A percentile compares a stretch with the other conserved stretches of the same genome.
Evolutionary conservation across 2,329 filamentous ascomycete species (phyloP).

Genomic region (Curvularia sp.): DNA sequence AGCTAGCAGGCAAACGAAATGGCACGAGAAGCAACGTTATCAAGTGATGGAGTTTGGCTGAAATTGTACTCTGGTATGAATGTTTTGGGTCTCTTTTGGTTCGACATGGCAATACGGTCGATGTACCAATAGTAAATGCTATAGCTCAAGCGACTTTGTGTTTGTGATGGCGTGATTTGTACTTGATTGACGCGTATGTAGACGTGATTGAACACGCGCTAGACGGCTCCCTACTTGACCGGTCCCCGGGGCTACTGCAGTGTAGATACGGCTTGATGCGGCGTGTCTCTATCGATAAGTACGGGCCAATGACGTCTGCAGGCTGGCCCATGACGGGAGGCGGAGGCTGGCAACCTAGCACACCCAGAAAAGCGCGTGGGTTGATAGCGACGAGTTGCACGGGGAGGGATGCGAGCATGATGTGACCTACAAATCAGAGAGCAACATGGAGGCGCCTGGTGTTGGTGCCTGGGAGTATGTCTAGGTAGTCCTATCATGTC

Average conservation of each 20-base stretch:
- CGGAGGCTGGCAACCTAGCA: conserved; percentile 7
- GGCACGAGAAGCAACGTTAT: conserved; percentile 12
- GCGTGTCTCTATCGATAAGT: conserved; percentile 19
- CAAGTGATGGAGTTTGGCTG: conserved; percentile 26
- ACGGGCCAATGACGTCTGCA: conserved; percentile 18
- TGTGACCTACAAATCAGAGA: background rate
- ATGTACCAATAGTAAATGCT: conserved; percentile 24
- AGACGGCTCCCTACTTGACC: background rate
- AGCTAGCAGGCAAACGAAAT: conserved; percentile 6
- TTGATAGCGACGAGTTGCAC: conserved; percentile 9
- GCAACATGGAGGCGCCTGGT: background rate
- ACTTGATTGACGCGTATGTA: background rate
- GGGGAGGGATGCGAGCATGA: background rate
- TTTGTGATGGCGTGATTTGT: conserved; percentile 2
- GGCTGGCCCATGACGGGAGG: conserved; percentile 1
- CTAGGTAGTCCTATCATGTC: conserved; percentile 25
- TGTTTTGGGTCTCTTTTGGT: conserved; percentile 17
- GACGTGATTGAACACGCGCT: conserved; percentile 4
- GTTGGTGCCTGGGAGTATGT: conserved; percentile 16
- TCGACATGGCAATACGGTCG: conserved; percentile 14
- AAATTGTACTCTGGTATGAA: conserved; percentile 32
- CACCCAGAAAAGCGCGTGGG: conserved; percentile 3
- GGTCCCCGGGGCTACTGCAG: background rate
- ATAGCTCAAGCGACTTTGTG: background rate
- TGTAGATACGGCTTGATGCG: background rate